These are phyloP conservation scores for Dryadomyces sulphureus DNA, from an alignment of 2,329 filamentous ascomycete species.

Conservation along the genomic window DNA sequence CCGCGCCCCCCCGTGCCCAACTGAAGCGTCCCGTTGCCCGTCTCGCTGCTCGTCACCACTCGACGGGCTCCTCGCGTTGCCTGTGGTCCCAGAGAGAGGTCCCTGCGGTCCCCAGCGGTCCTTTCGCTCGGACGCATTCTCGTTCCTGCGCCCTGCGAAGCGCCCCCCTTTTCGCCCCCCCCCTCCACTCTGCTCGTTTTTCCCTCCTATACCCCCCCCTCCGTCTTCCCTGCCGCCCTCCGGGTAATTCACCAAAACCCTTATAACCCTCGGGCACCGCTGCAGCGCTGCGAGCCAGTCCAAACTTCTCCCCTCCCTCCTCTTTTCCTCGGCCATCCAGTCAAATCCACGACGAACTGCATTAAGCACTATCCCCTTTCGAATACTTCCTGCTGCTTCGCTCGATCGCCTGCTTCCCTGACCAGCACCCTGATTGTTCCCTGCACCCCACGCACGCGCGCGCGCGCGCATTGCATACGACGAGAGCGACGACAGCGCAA, in stretches of 20 bases:
- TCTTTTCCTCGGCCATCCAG: conserved; percentile 7
- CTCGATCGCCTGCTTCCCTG: background rate
- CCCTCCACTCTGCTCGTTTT: background rate
- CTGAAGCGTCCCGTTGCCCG: conserved; percentile 5
- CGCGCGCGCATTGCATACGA: conserved; percentile 2
- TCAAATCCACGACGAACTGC: conserved; percentile 20
- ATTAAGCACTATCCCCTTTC: conserved; percentile 2
- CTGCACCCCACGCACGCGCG: background rate
- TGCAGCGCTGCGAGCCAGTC: conserved; percentile 13
- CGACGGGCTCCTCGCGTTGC: too few species aligned
- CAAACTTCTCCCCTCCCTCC: conserved; percentile 3
- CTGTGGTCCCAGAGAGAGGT: too few species aligned
- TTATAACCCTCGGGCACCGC: conserved; percentile 18
- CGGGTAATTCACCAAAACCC: conserved; percentile 1
- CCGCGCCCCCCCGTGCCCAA: conserved; percentile 5
- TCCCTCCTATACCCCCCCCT: background rate
- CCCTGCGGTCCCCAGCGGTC: too few species aligned
- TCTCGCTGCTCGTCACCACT: conserved; percentile 6
- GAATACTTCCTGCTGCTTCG: conserved; percentile 13
- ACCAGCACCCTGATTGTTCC: background rate
- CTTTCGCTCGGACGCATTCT: too few species aligned
- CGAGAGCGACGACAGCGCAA: too few species aligned
- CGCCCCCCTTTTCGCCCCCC: too few species aligned
- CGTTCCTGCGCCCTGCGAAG: too few species aligned
- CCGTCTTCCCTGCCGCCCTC: background rate